A percentile compares a stretch with the other conserved stretches of the same genome.
These are phyloP conservation scores for Diaporthe australafricana DNA, from an alignment of 2,329 filamentous ascomycete genomes.

Conservation along the genomic window DNA sequence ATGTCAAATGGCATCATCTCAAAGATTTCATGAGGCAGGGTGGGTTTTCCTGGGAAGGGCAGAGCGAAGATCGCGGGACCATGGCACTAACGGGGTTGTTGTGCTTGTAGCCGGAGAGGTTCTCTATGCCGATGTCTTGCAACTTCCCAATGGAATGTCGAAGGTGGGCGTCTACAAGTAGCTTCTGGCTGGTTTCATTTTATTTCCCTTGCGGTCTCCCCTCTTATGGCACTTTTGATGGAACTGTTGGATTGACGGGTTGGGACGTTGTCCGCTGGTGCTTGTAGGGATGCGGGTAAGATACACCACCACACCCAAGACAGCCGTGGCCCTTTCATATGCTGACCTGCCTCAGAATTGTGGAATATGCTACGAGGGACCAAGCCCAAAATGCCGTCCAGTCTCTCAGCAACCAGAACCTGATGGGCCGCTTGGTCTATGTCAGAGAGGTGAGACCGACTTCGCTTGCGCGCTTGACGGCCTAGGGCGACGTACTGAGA, in stretches of 20 bases:
- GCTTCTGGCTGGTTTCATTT: constrained; percentile 87
- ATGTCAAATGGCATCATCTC: constrained; percentile 99
- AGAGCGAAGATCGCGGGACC: constrained; percentile 41
- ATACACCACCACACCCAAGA: constrained; percentile 42
- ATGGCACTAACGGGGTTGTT: constrained; percentile 51
- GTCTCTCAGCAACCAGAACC: constrained; percentile 98
- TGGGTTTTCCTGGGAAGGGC: constrained; percentile 60
- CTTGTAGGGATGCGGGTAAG: constrained; percentile 99
- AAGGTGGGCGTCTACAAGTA: constrained; percentile 98
- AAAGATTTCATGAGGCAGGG: constrained; percentile 99
- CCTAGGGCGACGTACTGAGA: constrained; percentile 34
- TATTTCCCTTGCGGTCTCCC: constrained; percentile 73
- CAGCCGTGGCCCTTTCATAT: constrained; percentile 18
- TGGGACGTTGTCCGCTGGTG: constrained; percentile 88
- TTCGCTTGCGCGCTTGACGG: constrained; percentile 5
- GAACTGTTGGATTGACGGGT: constrained; percentile 99
- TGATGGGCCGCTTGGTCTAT: constrained; percentile 98
- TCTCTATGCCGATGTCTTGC: constrained; percentile 98
- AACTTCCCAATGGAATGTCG: constrained; percentile 99
- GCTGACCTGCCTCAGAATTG: constrained; percentile 77
- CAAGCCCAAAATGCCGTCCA: constrained; percentile 98
- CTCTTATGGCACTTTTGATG: constrained; percentile 72
- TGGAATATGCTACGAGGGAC: constrained; percentile 99
- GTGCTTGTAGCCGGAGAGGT: constrained; percentile 88
- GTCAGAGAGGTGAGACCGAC: constrained; percentile 84